Percentiles rank a stretch among this genome's conserved stretches.
Evolutionary conservation across 345 rosid genomes (phyloP).

Genomic region (Brassica cretica): DNA sequence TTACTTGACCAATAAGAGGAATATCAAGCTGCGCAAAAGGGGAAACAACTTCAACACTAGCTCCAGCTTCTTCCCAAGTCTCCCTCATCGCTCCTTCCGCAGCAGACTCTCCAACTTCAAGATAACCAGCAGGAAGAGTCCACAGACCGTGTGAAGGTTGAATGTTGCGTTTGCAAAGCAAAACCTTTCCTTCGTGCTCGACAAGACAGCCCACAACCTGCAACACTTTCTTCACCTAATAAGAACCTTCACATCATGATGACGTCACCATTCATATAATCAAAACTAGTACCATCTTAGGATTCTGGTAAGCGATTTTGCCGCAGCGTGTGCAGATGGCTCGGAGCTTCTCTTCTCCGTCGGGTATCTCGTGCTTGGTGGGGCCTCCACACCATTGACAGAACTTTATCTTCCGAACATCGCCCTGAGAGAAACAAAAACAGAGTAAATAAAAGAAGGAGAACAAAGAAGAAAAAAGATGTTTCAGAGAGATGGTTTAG

Average conservation of each 20-base stretch:
- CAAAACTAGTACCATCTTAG: slow-evolving; percentile 71
- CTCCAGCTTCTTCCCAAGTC: slow-evolving; percentile 96
- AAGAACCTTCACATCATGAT: background rate
- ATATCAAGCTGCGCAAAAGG: slow-evolving; percentile 94
- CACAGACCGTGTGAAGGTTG: slow-evolving; percentile 90
- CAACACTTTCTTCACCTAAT: background rate
- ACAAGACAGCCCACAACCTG: slow-evolving; percentile 98
- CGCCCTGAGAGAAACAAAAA: slow-evolving; percentile 47
- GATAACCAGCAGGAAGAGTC: slow-evolving; percentile 99
- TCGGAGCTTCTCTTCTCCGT: slow-evolving; percentile 87
- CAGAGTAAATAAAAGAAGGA: background rate
- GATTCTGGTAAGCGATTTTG: slow-evolving; percentile 87
- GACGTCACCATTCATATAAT: background rate
- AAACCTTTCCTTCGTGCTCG: slow-evolving; percentile 77
- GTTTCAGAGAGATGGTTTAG: background rate
- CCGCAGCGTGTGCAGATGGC: slow-evolving; percentile 82
- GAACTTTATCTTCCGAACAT: slow-evolving; percentile 66
- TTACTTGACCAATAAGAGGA: slow-evolving; percentile 91
- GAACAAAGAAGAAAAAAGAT: background rate
- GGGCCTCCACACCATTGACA: slow-evolving; percentile 98
- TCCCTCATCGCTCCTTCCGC: slow-evolving; percentile 94
- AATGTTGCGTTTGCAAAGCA: slow-evolving; percentile 95
- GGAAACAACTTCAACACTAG: slow-evolving; percentile 82
- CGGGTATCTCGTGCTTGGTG: slow-evolving; percentile 86
- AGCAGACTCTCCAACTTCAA: slow-evolving; percentile 97